Evolutionary conservation across 2,329 filamentous ascomycete species (phyloP), one percentile per base, ranked within the genome.

Genomic region (Cercospora citrullina): DNA sequence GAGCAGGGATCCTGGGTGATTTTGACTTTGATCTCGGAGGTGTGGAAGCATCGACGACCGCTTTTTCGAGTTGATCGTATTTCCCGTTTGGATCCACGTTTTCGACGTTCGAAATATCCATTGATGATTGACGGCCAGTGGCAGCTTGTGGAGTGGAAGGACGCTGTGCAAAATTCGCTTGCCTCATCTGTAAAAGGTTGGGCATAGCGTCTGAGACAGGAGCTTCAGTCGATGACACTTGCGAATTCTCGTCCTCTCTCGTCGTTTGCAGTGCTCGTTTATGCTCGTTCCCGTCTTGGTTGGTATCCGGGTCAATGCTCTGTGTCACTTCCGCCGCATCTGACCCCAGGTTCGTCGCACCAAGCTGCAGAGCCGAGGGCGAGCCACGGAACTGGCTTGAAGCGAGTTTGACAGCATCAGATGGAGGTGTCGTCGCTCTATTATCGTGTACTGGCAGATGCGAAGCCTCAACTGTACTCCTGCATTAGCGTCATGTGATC

Each of bases 401-500:
- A 1, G 64, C 64, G 58, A 64, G 51, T 18, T 63, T 64, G 7
- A 71, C 66, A 55, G 69, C 68, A 61, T 63, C 55, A 39, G 64
- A 68, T 23, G 51, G 63, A 59, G 71, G 71, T 26, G 71, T 68
- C 51, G 60, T 65, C 18, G 71, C 67, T 61, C 65, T 70, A 48
- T 66, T 68, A 69, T 70, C 71, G 33, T 70, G 66, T 7, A 68
- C 51, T 60, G 68, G 67, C 51, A 66, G 60, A 69, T 70, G 72
- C 60, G 71, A 72, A 55, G 68, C 68, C 60, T 70, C 70, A 21
- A 73, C 71, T 71, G 63, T 62, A 36, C 68, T 70, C 69, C 67
- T 74, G 69, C 69, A 72, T 73, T 75, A 74, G 71, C 72, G 66
- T 66, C 68, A 70, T 65, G 68, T 74, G 61, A 72, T 60, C 39